These are phyloP conservation scores for Neurospora discreta DNA, from an alignment of 495 filamentous ascomycete genomes.

Conservation along the genomic window DNA sequence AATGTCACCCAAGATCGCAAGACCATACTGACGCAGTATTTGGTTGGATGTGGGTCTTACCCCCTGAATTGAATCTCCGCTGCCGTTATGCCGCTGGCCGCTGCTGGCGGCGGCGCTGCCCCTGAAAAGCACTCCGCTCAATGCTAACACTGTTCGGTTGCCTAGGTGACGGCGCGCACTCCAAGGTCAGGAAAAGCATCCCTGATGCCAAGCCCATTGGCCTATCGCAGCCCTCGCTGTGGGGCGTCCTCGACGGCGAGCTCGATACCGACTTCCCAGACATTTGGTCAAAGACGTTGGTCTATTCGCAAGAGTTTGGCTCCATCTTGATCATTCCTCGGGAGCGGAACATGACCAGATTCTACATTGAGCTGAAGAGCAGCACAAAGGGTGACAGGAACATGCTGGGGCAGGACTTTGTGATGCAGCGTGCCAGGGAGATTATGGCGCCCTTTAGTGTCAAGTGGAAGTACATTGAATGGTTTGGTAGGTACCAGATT, in stretches of 20 bases:
- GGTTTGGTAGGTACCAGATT: conserved; percentile 52
- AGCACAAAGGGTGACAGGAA: conserved; percentile 35
- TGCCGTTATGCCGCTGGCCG: neutral
- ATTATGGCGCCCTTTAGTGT: conserved; percentile 52
- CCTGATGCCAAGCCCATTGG: conserved; percentile 46
- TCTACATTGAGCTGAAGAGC: conserved; percentile 57
- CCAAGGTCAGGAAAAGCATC: conserved; percentile 43
- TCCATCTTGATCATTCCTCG: conserved; percentile 59
- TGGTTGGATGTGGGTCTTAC: conserved; percentile 37
- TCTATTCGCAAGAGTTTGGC: conserved; percentile 47
- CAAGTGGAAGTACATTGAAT: conserved; percentile 50
- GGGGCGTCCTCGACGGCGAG: conserved; percentile 60
- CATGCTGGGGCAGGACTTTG: conserved; percentile 47
- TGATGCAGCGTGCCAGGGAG: conserved; percentile 50
- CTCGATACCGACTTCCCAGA: conserved; percentile 59
- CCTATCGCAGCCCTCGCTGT: conserved; percentile 51
- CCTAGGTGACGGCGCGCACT: conserved; percentile 39
- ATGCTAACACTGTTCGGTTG: conserved; percentile 7
- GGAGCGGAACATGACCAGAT: conserved; percentile 53
- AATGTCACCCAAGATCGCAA: conserved; percentile 31
- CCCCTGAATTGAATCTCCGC: neutral
- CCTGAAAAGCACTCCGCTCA: neutral
- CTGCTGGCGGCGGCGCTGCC: neutral
- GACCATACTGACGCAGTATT: conserved; percentile 35
- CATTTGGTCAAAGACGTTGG: conserved; percentile 55